Conservation (phyloP, 2,329 filamentous ascomycete species). For the Trichoderma sp. region DNA sequence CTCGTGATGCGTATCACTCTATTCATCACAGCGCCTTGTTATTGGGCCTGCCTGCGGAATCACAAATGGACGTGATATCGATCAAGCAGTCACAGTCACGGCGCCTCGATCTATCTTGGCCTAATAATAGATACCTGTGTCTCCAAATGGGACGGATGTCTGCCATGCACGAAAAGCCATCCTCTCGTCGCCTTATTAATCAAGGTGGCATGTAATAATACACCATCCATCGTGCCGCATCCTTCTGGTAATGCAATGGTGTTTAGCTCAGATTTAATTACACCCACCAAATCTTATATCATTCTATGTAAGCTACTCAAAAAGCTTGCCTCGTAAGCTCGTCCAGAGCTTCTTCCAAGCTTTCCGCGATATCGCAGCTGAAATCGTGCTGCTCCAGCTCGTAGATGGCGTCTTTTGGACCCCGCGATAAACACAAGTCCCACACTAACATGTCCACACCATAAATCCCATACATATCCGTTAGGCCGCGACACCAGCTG, state of each 20-base stretch:
- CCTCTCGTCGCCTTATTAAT: not conserved
- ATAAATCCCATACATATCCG: not conserved
- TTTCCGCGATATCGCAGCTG: slow-evolving; percentile 7
- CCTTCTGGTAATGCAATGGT: not conserved
- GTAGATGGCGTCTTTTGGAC: not conserved
- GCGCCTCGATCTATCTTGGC: not conserved
- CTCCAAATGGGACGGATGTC: not conserved
- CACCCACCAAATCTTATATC: not conserved
- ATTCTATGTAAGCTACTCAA: not conserved
- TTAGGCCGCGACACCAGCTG: not conserved
- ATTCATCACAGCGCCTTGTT: not conserved
- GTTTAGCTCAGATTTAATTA: not conserved
- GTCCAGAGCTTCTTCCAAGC: not conserved
- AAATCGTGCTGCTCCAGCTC: not conserved
- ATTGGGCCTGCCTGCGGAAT: not conserved
- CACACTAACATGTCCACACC: not conserved
- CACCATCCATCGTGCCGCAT: not conserved
- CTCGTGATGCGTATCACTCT: not conserved
- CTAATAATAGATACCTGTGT: not conserved
- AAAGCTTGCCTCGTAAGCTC: not conserved
- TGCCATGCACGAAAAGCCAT: not conserved
- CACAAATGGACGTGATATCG: not conserved
- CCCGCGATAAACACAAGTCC: not conserved
- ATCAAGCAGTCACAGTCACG: not conserved
- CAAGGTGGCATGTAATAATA: not conserved